Base-by-base conservation (phyloP, 78 protist species). In the Mantamonas sphyraenae region DNA sequence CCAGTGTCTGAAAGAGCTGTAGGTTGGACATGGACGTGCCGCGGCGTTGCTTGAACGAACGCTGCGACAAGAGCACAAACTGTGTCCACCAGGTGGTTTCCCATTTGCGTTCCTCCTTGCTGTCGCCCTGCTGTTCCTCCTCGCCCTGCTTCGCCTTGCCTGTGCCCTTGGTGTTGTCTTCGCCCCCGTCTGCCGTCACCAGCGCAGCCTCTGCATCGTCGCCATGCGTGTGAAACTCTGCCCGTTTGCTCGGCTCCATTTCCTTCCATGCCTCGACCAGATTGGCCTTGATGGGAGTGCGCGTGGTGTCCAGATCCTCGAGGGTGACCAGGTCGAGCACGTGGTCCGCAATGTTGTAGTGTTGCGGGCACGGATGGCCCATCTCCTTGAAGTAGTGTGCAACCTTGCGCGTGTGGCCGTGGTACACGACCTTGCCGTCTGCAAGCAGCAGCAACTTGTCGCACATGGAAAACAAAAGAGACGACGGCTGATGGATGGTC, bases 401-500 rank as follows among this genome's bases (percentile, higher is more conserved):
- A 12, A 34, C 37, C n/a, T 22, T 22, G 22, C 12, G 28, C 34
- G 47, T 9, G 58, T 9, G 55, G 64, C 72, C 72, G 26, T 67
- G 37, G 59, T 28, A 67, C n/a, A 43, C 14, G 16, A 42, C 35
- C 33, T 30, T 5, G 45, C 72, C 72, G 24, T 30, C 58, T 14
- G 72, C 31, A 17, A 67, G 60, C 45, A 67, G 60, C 34, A 67
- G 5, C 38, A 71, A 12, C 30, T n/a, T 9, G 42, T 66, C 71
- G 39, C 12, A 16, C 71, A 66, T 47, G 34, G 37, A 12, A 47
- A 66, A 66, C 68, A 47, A 8, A 22, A 19, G 53, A 16, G 28
- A 19, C 28, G 53, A 47, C 17, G 76, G 75, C 42, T 72, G 79
- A 71, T 80, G 85, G 61, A 80, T 71, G 43, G 79, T 64, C 28